Conservation (phyloP, 352 stramenopile species). For the Bremia lactucae region DNA sequence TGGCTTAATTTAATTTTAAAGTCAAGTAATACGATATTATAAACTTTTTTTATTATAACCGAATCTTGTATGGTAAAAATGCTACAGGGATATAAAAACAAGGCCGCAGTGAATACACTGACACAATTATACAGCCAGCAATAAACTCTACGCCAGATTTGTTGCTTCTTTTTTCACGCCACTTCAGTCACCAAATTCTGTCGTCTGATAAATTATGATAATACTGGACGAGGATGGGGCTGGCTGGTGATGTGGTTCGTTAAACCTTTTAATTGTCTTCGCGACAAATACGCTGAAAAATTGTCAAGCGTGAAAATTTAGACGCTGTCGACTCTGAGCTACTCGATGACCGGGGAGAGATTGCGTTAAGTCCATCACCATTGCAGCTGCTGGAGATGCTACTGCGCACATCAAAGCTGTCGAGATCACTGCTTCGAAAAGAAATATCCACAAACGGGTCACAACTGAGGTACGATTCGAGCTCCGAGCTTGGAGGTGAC, state of each 20-base stretch:
- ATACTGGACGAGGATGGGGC: conserved; percentile 10
- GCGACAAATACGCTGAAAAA: conserved; percentile 78
- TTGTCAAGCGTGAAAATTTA: conserved; percentile 64
- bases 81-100: conserved; percentile 21
- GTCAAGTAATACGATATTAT: no score
- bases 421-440: conserved; percentile 25
- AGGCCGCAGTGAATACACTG: conserved; percentile 24
- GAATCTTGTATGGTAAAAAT: no score
- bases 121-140: conserved; percentile 28
- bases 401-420: conserved; percentile 13
- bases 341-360: conserved; percentile 24
- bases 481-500: conserved; percentile 15
- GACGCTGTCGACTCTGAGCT: conserved; percentile 25
- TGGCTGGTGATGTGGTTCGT: conserved; percentile 7
- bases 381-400: conserved; percentile 23
- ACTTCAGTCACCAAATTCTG: conserved; percentile 19
- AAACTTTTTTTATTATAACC: no score
- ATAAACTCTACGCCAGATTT: conserved; percentile 4
- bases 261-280: conserved; percentile 36
- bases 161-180: conserved; percentile 19
- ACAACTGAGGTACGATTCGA: conserved; percentile 32
- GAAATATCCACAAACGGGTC: conserved; percentile 45
- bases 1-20: no score
- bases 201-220: conserved; percentile 44
- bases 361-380: conserved; percentile 21